phyloP scores from a whole-genome alignment of 2,329 filamentous ascomycete species.

The Exophiala alcalophila region DNA sequence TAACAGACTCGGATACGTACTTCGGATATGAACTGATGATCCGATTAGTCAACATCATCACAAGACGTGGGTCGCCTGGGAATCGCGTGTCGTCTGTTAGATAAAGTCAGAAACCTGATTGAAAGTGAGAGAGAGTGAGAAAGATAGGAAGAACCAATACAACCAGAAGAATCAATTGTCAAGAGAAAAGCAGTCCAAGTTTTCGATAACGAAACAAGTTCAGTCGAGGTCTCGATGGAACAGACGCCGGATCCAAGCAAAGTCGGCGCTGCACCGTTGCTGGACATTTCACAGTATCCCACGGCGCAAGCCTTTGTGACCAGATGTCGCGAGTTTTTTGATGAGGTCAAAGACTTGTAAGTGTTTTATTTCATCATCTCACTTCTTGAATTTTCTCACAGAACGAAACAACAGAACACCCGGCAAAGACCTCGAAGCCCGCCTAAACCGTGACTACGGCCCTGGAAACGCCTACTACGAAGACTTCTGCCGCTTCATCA shows the following conservation, averaged over 20 bases:
- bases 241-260: background rate
- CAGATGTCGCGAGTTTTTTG: slow-evolving; percentile 30
- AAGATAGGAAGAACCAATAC: no score
- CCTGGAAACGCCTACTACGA: slow-evolving; percentile 46
- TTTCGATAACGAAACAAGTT: no score
- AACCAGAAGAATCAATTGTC: no score
- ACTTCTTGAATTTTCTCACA: background rate
- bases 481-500: slow-evolving; percentile 41
- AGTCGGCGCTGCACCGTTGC: slow-evolving; percentile 15
- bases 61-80: no score
- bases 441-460: slow-evolving; percentile 46
- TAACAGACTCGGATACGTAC: no score
- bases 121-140: no score
- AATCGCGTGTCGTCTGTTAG: no score
- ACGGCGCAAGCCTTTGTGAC: slow-evolving; percentile 20
- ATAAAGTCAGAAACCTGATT: no score
- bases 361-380: slow-evolving; percentile 3
- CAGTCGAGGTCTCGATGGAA: no score
- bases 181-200: no score
- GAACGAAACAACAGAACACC: slow-evolving; percentile 41
- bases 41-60: no score
- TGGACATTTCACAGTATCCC: slow-evolving; percentile 25
- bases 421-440: slow-evolving; percentile 45
- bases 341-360: slow-evolving; percentile 34
- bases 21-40: no score